Base-by-base conservation (phyloP, 768 basidiomycete genomes). In the Auricularia auricula-judae region DNA sequence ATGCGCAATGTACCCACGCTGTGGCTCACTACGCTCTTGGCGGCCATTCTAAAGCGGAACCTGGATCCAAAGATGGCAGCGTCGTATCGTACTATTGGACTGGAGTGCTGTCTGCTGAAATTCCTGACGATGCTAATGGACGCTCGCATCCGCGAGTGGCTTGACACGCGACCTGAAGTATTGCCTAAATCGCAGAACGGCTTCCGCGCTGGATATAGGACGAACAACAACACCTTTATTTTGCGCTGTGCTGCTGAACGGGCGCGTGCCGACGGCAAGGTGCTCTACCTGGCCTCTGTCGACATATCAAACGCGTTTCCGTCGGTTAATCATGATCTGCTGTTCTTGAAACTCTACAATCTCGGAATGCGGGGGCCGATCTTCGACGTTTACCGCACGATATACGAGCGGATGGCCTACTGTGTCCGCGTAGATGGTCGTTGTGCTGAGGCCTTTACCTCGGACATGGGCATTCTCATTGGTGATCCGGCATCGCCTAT, bases 171-270 rank as follows among this genome's bases (percentile, higher is more conserved):
- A 12, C 10, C 63, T 8, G 39, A 72, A 0, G 34, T 77, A 4
- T 74, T 74, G 0, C 63, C 62, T 2, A 70, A 23, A 23, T 23
- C 72, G 0, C 76, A 76, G 63, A 76, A 74, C 62, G 73, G 75
- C 0, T 76, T 76, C 58, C 64, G 73, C 4, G 53, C 58, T 0
- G 67, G 56, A 3, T 64, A 62, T 36, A 47, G 65, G 3, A 67
- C 64, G 34, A 67, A 60, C 29, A 66, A 70, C 62, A 68, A 67
- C 63, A 47, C 43, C 16, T 47, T 66, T 33, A 68, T 68, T 39
- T 64, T 69, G 35, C 65, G 70, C 0, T 66, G 65, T 36, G 68
- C 70, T 18, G 67, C 70, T 18, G 72, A 73, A 4, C 62, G 61
- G 34, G 71, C 71, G 18, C 2, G 68, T 66, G 43, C 29, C 70